Conservation (phyloP, 140 eudicot genomes). For the Bidens hawaiensis region DNA sequence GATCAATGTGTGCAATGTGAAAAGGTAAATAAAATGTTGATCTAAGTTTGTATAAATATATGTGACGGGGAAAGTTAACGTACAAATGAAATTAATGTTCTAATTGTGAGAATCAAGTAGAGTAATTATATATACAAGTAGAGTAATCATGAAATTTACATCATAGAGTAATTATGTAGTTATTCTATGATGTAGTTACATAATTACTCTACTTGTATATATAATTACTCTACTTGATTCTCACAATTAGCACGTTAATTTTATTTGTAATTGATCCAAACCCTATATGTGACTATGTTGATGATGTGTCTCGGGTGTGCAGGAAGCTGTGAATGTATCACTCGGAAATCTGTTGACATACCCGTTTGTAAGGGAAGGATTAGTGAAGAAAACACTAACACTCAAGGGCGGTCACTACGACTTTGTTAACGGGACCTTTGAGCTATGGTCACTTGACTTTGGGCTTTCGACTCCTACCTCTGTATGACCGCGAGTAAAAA, state of each 20-base stretch:
- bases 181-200: too few relatives aligned
- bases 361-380: slow-evolving; percentile 85
- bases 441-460: slow-evolving; percentile 88
- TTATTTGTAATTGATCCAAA: too few relatives aligned
- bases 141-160: too few relatives aligned
- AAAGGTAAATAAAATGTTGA: slow-evolving; percentile 44
- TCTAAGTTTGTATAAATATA: not conserved
- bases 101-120: too few relatives aligned
- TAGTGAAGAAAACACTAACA: slow-evolving; percentile 62
- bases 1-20: slow-evolving; percentile 74
- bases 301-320: slow-evolving; percentile 8
- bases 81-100: too few relatives aligned
- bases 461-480: slow-evolving; percentile 57
- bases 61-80: too few relatives aligned
- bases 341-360: slow-evolving; percentile 66
- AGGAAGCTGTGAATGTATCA: slow-evolving; percentile 88
- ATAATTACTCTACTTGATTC: too few relatives aligned
- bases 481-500: slow-evolving; percentile 43
- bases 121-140: too few relatives aligned
- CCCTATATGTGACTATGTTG: not conserved
- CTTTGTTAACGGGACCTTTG: slow-evolving; percentile 75
- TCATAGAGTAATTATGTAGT: too few relatives aligned
- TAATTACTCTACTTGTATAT: too few relatives aligned
- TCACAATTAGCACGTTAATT: too few relatives aligned
- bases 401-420: slow-evolving; percentile 90